These are phyloP conservation scores for Cryphonectria japonica DNA, from an alignment of 2,329 filamentous ascomycete genomes.

Conservation along the genomic window DNA sequence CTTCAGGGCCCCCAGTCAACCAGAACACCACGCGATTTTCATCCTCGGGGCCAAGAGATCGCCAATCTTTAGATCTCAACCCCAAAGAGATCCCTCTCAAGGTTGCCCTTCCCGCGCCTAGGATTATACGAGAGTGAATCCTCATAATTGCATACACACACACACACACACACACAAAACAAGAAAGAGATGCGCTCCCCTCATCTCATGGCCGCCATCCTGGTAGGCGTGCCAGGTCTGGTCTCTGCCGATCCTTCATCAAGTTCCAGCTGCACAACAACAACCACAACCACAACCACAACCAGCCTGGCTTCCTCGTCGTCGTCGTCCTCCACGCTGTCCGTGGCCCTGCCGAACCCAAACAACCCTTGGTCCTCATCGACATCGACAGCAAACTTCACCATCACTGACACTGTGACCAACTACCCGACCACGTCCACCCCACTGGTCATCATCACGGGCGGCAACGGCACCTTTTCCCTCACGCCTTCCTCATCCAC, in stretches of 20 bases:
- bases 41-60: constrained; percentile 3
- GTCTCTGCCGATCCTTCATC: constrained; percentile 12
- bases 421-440: constrained; percentile 1
- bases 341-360: not conserved
- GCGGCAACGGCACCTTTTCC: not conserved
- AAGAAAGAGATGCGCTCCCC: constrained; percentile 19
- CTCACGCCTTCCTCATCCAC: not conserved
- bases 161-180: not conserved
- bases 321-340: not conserved
- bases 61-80: constrained; percentile 7
- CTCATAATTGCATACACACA: not conserved
- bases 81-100: not conserved
- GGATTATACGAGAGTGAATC: not conserved
- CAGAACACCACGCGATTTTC: not conserved
- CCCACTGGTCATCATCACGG: not conserved
- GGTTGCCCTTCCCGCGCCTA: not conserved
- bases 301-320: too few relatives aligned
- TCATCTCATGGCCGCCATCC: constrained; percentile 19
- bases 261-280: constrained; percentile 5
- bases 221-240: constrained; percentile 15
- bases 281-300: not conserved
- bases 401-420: constrained; percentile 7
- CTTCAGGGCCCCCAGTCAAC: not conserved
- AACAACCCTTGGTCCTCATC: constrained; percentile 5
- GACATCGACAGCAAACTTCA: not conserved